Conservation (phyloP, 345 rosid species). For the Populus tremula region DNA sequence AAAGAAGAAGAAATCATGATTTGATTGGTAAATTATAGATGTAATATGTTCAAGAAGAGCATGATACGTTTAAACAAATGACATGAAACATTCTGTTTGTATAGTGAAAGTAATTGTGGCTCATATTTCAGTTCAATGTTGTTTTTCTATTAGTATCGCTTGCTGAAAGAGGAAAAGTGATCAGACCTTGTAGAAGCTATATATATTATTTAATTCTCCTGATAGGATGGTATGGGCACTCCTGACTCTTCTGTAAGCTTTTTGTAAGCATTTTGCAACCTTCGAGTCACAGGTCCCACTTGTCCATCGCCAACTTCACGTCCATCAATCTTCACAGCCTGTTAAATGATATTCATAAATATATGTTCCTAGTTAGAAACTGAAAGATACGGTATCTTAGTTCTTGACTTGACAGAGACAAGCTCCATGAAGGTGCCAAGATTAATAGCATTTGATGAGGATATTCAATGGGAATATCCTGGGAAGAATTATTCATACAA, state of each 20-base stretch:
- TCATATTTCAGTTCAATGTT: too few relatives aligned
- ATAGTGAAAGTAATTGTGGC: too few relatives aligned
- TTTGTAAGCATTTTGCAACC: constrained; percentile 62
- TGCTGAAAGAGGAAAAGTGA: background rate
- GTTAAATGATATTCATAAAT: background rate
- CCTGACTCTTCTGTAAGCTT: constrained; percentile 58
- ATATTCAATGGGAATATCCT: too few relatives aligned
- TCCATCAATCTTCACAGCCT: constrained; percentile 74
- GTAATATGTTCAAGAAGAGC: too few relatives aligned
- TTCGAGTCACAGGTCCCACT: constrained; percentile 62
- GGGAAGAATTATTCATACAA: too few relatives aligned
- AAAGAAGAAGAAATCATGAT: too few relatives aligned
- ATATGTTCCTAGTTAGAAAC: background rate
- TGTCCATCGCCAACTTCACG: constrained; percentile 68
- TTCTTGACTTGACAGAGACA: background rate
- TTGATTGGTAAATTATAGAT: too few relatives aligned
- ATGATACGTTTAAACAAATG: too few relatives aligned
- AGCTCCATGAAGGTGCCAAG: background rate
- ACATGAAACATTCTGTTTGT: too few relatives aligned
- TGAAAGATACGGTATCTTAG: background rate
- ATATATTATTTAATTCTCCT: constrained; percentile 6
- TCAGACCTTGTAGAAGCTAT: background rate
- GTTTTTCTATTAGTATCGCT: too few relatives aligned
- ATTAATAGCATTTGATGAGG: background rate
- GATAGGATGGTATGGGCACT: constrained; percentile 63